phyloP scores from a whole-genome alignment of 2,329 filamentous ascomycete species.

The Pseudogymnoascus sp. region DNA sequence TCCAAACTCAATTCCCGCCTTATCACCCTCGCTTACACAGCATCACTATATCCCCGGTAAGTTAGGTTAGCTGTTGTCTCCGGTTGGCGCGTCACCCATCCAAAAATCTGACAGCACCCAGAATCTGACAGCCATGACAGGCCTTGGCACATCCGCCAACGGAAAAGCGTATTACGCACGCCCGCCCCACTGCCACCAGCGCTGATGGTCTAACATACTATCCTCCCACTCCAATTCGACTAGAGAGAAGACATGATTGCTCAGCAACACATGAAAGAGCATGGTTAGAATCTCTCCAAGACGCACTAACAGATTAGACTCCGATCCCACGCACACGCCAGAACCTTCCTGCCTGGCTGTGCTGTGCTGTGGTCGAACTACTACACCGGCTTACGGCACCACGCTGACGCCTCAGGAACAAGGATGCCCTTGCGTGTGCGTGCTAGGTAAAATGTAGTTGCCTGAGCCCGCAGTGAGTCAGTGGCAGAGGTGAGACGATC shows the following conservation, averaged over 20 bases:
- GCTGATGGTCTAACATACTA: too few relatives aligned
- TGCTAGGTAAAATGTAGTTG: not conserved
- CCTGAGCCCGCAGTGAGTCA: not conserved
- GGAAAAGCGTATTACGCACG: not conserved
- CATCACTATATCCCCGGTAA: too few relatives aligned
- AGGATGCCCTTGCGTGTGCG: not conserved
- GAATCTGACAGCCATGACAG: not conserved
- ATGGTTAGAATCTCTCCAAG: too few relatives aligned
- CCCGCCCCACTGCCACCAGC: not conserved
- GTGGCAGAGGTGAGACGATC: not conserved
- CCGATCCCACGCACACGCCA: too few relatives aligned
- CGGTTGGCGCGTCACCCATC: not conserved
- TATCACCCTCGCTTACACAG: not conserved
- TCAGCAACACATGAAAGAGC: not conserved
- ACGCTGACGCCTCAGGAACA: not conserved
- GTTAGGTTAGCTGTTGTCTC: too few relatives aligned
- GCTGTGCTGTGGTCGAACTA: not conserved
- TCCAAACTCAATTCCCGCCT: not conserved
- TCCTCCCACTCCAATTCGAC: too few relatives aligned
- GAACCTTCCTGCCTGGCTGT: not conserved
- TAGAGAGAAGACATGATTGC: not conserved
- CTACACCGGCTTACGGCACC: not conserved
- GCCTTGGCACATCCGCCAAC: not conserved
- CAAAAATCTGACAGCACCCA: not conserved
- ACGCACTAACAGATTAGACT: too few relatives aligned